Base-by-base conservation (phyloP, 352 stramenopile genomes). In the Phytophthora boehmeriae region DNA sequence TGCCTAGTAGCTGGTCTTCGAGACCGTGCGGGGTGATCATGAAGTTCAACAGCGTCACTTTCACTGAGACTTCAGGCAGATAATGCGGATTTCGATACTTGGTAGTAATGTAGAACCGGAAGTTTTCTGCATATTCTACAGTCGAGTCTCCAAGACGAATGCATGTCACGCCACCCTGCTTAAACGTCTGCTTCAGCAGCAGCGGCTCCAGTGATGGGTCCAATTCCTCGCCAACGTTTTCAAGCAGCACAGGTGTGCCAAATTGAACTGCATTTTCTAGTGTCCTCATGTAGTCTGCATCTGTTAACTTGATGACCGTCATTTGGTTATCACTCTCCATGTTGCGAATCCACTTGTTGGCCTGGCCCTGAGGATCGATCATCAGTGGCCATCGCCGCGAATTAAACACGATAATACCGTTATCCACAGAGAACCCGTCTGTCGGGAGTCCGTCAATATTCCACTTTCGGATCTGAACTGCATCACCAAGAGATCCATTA, bases 331-430 rank as follows among this genome's bases (percentile, higher is more conserved):
- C 78, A 36, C 88, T 85, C 57, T 98, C 94, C 87, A 98, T 97
- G 45, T 98, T 98, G 16, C 92, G 88, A 41, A 98, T 96, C 95
- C 95, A 98, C 68, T 98, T 97, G 65, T 98, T 98, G 0, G 93
- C 93, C 62, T 98, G 93, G 0, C 93, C 92, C 47, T 98, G 94
- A 1, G 95, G 95, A 48, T 98, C 95, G 45, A 98, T 98, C 88
- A 98, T 97, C 11, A 98, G 63, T 9, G 95, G 95, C 95, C 95
- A 98, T 11, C 95, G 84, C 13, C 93, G 73, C 9, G 94, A 92
- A 59, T 97, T 98, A 58, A 98, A 98, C 10, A 98, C 80, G 16
- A 98, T 87, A 53, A 98, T 98, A 19, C 89, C 95, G 50, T 98
- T 98, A 60, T 98, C 95, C 8, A 98, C 79, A 4, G 86, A 97